phyloP scores from a whole-genome alignment of 2,329 filamentous ascomycete species.

The Huntiella savannae region DNA sequence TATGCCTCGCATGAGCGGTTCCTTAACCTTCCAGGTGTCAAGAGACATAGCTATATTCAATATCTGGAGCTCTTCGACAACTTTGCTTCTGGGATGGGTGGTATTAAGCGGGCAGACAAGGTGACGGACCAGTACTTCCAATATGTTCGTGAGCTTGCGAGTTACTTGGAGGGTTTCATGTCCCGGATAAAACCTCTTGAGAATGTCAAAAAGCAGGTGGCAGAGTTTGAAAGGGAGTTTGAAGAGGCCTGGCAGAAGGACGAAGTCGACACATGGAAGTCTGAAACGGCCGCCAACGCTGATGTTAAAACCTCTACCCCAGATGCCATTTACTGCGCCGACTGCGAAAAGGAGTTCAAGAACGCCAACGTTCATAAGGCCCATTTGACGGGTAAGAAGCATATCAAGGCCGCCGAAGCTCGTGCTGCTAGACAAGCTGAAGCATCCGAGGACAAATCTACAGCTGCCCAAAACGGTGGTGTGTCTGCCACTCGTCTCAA shows the following conservation, averaged over 20 bases:
- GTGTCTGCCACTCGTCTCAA: slow-evolving; percentile 44
- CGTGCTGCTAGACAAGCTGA: slow-evolving; percentile 30
- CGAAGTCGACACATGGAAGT: slow-evolving; percentile 60
- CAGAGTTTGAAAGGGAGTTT: slow-evolving; percentile 66
- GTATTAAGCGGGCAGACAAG: slow-evolving; percentile 65
- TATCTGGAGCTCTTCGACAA: slow-evolving; percentile 83
- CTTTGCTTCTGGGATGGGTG: slow-evolving; percentile 55
- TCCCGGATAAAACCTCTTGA: slow-evolving; percentile 69
- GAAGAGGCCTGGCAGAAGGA: slow-evolving; percentile 65
- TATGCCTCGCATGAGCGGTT: slow-evolving; percentile 71
- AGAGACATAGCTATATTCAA: slow-evolving; percentile 74
- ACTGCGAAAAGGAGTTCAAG: slow-evolving; percentile 87
- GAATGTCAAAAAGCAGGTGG: slow-evolving; percentile 61
- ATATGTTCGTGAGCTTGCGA: slow-evolving; percentile 62
- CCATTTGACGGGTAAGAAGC: slow-evolving; percentile 81
- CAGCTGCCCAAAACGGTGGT: slow-evolving; percentile 15
- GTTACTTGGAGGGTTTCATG: slow-evolving; percentile 79
- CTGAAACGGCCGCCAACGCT: slow-evolving; percentile 27
- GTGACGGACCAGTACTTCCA: slow-evolving; percentile 82
- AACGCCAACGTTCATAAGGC: slow-evolving; percentile 88
- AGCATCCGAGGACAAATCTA: slow-evolving; percentile 15
- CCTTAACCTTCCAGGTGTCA: slow-evolving; percentile 72
- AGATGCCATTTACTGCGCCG: slow-evolving; percentile 70
- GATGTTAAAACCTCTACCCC: slow-evolving; percentile 12
- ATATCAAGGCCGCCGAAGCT: slow-evolving; percentile 62